Base-by-base conservation (phyloP, 108 stramenopile species). In the Aureococcus anophagefferens region DNA sequence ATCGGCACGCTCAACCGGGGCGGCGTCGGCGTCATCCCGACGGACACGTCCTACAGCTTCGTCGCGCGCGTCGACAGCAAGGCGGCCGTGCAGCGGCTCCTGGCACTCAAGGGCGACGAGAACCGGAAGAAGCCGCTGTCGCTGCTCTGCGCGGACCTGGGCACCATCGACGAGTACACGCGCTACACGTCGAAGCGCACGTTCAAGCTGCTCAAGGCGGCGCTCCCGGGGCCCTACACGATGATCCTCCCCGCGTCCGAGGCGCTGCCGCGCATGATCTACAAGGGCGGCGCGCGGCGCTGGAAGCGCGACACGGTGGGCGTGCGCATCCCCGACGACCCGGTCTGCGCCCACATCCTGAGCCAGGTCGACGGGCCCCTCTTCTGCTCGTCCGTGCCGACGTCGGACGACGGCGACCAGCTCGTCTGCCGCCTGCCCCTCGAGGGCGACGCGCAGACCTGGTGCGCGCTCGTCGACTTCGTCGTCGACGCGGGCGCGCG, bases 181-280 rank as follows among this genome's bases (percentile, higher is more conserved):
- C 69, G 31, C 59, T 68, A 68, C 45, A 70, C 63, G 28, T 68
- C 68, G 30, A 4, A 40, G 30, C 4, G 9, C 34, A 63, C 36
- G n/a, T 75, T 75, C 44, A 75, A 75, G 36, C 17, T 70, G 7
- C 51, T 75, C 30, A 75, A 75, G 28, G 34, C 32, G 28, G 63
- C 51, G 46, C 34, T 75, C 4, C 74, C 74, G 4, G 74, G 74
- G 33, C 69, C 74, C 28, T 75, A 75, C 69, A 70, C 68, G 30
- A 37, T 75, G 15, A 63, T 75, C 5, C 74, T 75, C n/a, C 74
- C 69, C 21, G 74, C 68, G 30, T 37, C 33, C n/a, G 44, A 30
- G 9, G 14, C 5, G 5, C 33, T 75, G 31, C 74, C 74, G 16
- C 68, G 69, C 34, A 63, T 75, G 5, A 5, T 69, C 66, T 29